Evolutionary conservation across 148 eudicot genomes (phyloP).

Genomic region (Rhododendron ferrugineum): DNA sequence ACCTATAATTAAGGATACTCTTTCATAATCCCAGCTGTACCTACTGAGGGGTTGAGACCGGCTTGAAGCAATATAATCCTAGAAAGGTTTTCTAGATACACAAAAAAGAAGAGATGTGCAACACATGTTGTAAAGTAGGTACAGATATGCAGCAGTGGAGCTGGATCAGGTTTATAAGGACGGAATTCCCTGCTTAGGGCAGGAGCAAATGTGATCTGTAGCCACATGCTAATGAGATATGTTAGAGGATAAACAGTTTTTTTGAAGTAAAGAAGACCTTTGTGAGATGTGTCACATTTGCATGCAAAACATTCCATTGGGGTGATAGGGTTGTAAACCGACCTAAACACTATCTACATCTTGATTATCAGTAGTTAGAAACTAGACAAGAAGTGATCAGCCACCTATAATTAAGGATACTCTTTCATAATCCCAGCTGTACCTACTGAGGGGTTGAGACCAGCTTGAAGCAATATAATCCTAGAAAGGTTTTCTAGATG

Average conservation of each 20-base stretch:
- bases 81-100: background rate
- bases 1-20: background rate
- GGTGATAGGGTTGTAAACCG: background rate
- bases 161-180: slow-evolving; percentile 94
- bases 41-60: background rate
- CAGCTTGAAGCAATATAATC: background rate
- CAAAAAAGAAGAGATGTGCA: background rate
- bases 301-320: background rate
- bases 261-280: background rate
- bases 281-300: background rate
- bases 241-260: background rate
- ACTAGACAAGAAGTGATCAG: background rate
- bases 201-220: slow-evolving; percentile 72
- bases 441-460: background rate
- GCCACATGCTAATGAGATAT: slow-evolving; percentile 6
- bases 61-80: background rate
- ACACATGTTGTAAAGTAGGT: background rate
- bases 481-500: background rate
- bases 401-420: background rate
- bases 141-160: slow-evolving; percentile 88
- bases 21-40: background rate
- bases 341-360: background rate
- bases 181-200: slow-evolving; percentile 91
- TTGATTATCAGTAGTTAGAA: background rate
- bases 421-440: background rate